phyloP scores from a whole-genome alignment of 768 basidiomycete species.

The Lentinula sp. region DNA sequence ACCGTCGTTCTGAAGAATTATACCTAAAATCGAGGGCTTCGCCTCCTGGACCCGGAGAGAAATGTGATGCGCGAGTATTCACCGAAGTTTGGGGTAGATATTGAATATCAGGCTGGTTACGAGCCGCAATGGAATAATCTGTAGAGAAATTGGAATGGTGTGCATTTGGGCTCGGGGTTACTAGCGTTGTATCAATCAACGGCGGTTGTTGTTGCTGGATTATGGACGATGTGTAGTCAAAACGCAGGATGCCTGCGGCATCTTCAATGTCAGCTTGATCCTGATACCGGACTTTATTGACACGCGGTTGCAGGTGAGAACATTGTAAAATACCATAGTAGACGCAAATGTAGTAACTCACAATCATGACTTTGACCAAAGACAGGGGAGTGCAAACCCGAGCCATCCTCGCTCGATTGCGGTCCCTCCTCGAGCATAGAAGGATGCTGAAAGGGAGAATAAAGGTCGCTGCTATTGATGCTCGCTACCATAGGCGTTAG shows the following conservation, averaged over 20 bases:
- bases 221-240: constrained; percentile 41
- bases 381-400: constrained; percentile 68
- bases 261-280: constrained; percentile 40
- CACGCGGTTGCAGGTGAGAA: constrained; percentile 25
- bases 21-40: constrained; percentile 32
- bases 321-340: constrained; percentile 28
- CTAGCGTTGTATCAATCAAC: constrained; percentile 39
- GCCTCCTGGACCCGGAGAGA: constrained; percentile 22
- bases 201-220: constrained; percentile 41
- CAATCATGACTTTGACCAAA: constrained; percentile 51
- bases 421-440: constrained; percentile 58
- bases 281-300: constrained; percentile 71
- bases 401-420: constrained; percentile 72
- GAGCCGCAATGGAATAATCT: constrained; percentile 35
- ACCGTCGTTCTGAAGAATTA: constrained; percentile 35
- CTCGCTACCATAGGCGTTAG: constrained; percentile 48
- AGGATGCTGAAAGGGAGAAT: constrained; percentile 46
- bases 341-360: constrained; percentile 42
- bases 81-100: constrained; percentile 33
- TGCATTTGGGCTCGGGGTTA: constrained; percentile 34
- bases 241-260: constrained; percentile 44
- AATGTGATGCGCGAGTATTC: constrained; percentile 35
- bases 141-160: constrained; percentile 35
- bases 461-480: constrained; percentile 42
- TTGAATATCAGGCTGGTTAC: constrained; percentile 42